Percentiles rank a stretch among this genome's conserved stretches.
Evolutionary conservation across 2,329 filamentous ascomycete species (phyloP).

Genomic region (Delphinella strobiligena): DNA sequence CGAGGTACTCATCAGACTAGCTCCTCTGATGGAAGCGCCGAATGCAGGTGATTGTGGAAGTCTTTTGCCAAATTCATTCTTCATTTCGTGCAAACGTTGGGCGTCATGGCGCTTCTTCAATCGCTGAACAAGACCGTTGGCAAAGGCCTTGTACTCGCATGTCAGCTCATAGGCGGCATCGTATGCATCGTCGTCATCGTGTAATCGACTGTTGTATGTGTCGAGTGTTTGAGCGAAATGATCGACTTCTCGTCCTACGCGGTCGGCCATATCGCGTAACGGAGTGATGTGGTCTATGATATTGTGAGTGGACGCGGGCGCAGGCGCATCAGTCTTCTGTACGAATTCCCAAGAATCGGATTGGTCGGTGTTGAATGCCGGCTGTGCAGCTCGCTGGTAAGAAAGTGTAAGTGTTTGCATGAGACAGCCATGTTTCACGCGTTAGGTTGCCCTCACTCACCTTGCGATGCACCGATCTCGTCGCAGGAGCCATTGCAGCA

Average conservation of each 20-base stretch:
- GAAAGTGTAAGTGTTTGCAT: no score
- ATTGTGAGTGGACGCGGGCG: conserved; percentile 25
- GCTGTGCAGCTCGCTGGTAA: neutral
- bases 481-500: neutral
- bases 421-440: neutral
- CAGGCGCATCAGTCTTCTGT: conserved; percentile 1
- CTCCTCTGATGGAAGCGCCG: neutral
- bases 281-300: conserved; percentile 44
- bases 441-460: no score
- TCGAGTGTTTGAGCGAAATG: conserved; percentile 75
- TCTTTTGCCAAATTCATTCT: conserved; percentile 14
- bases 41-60: neutral
- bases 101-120: conserved; percentile 31
- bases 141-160: conserved; percentile 35
- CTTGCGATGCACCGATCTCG: conserved; percentile 8
- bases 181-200: conserved; percentile 40
- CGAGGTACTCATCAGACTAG: neutral
- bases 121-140: conserved; percentile 36
- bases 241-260: conserved; percentile 71
- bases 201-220: conserved; percentile 46
- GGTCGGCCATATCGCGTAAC: conserved; percentile 52
- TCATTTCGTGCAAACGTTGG: conserved; percentile 22
- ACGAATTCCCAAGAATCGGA: conserved; percentile 2
- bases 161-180: conserved; percentile 53
- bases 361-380: neutral